These are phyloP conservation scores for Pterothamnion heteromorphum DNA, from an alignment of 31 red algal species.

Conservation along the genomic window DNA sequence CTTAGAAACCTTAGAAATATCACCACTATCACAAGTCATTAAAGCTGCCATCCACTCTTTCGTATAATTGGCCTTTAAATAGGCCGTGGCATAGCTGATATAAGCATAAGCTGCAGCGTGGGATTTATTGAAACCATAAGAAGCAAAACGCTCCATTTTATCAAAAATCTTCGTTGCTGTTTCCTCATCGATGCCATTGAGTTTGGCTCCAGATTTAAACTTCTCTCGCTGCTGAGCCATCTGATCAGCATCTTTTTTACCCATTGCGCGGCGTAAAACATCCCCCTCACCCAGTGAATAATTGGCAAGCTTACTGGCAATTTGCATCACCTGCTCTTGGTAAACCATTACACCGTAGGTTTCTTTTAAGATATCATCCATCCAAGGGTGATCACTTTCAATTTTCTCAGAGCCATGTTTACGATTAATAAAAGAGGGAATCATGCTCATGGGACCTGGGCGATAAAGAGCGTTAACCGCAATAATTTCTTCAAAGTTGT, in stretches of 20 bases:
- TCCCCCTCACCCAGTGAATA: conserved; percentile 91
- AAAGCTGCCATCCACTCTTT: too few relatives aligned
- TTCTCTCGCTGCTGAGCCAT: conserved; percentile 61
- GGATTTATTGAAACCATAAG: conserved; percentile 97
- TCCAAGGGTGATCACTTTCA: conserved; percentile 70
- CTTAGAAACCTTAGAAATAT: too few relatives aligned
- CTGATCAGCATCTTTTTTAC: conserved; percentile 46
- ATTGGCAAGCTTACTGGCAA: conserved; percentile 78
- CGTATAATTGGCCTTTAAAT: too few relatives aligned
- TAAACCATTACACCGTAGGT: conserved; percentile 96
- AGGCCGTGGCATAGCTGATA: too few relatives aligned
- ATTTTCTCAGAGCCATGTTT: conserved; percentile 57
- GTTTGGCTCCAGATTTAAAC: conserved; percentile 31
- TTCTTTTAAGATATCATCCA: conserved; percentile 76
- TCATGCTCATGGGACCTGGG: conserved; percentile 71
- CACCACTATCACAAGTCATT: too few relatives aligned
- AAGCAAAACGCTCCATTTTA: conserved; percentile 76
- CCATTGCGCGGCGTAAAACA: conserved; percentile 91
- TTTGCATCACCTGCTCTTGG: conserved; percentile 96
- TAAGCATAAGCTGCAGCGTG: conserved; percentile 54
- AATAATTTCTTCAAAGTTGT: conserved; percentile 59
- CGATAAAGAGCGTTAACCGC: conserved; percentile 66
- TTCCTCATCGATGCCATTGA: conserved; percentile 39
- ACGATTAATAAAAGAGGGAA: conserved; percentile 53
- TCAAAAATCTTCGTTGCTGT: conserved; percentile 33